Evolutionary conservation across 305 asterid genomes (phyloP).

Genomic region (Fraxinus dipetala): DNA sequence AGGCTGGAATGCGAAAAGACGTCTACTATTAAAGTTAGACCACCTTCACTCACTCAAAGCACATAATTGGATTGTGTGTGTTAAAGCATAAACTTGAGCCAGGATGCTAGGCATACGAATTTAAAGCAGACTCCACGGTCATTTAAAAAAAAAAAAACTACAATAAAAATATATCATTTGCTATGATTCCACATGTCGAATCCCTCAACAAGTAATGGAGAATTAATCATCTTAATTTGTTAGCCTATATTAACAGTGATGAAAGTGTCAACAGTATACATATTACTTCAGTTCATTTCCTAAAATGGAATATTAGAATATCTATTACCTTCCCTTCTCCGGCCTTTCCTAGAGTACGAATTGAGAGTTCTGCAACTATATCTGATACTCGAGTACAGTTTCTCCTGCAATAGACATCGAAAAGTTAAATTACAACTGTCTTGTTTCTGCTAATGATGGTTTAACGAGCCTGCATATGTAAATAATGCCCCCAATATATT

Average conservation of each 20-base stretch:
- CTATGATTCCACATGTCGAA: not conserved
- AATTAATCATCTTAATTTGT: not conserved
- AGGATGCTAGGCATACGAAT: not conserved
- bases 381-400: constrained; percentile 41
- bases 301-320: not conserved
- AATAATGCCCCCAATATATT: not conserved
- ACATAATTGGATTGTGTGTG: not conserved
- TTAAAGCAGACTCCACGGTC: not conserved
- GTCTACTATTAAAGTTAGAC: not conserved
- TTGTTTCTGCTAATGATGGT: not conserved
- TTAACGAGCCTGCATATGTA: not conserved
- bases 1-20: not conserved
- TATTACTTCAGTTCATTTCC: not conserved
- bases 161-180: not conserved
- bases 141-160: not conserved
- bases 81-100: not conserved
- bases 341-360: not conserved
- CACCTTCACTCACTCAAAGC: not conserved
- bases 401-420: constrained; percentile 36
- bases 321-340: not conserved
- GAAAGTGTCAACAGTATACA: not conserved
- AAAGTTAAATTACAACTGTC: not conserved
- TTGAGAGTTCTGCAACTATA: constrained; percentile 15
- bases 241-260: not conserved
- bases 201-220: not conserved